A percentile compares a stretch with the other conserved stretches of the same genome.
Conservation (phyloP, 495 filamentous ascomycete species). For the Aspergillus conjunctus region DNA sequence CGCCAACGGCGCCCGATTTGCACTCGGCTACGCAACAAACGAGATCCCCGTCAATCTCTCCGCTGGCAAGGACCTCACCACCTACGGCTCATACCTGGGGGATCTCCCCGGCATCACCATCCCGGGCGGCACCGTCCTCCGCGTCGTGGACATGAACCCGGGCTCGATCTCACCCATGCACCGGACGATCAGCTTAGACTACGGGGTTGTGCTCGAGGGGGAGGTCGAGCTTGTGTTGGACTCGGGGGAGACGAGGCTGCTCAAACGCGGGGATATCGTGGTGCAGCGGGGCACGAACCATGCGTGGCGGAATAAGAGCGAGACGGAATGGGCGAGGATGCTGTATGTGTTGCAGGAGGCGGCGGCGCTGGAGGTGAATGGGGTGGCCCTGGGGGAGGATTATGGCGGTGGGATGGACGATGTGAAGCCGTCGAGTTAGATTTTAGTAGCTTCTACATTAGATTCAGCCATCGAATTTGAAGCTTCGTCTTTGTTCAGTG, state of each 20-base stretch:
- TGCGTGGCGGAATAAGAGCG: slow-evolving; percentile 45
- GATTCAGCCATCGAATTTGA: too few species aligned
- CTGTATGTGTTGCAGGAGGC: slow-evolving; percentile 60
- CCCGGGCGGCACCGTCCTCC: slow-evolving; percentile 52
- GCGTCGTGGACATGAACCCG: slow-evolving; percentile 67
- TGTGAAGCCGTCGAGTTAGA: slow-evolving; percentile 5
- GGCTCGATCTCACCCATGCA: slow-evolving; percentile 66
- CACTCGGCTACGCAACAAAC: slow-evolving; percentile 5
- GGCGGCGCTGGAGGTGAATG: slow-evolving; percentile 43
- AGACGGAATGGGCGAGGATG: slow-evolving; percentile 56
- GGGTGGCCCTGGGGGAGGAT: slow-evolving; percentile 50
- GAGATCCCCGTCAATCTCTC: background rate
- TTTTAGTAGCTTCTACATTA: too few species aligned
- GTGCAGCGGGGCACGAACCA: slow-evolving; percentile 60
- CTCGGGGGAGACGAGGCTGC: slow-evolving; percentile 58
- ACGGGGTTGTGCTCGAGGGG: slow-evolving; percentile 77
- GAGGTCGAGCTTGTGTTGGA: slow-evolving; percentile 74
- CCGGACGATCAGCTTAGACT: slow-evolving; percentile 72
- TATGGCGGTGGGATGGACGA: slow-evolving; percentile 35
- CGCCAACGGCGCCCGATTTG: background rate
- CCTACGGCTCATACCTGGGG: background rate
- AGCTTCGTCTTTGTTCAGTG: too few species aligned
- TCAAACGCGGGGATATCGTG: slow-evolving; percentile 73
- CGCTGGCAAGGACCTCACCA: background rate
- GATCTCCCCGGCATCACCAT: slow-evolving; percentile 47